A percentile compares a stretch with the other conserved stretches of the same genome.
Conservation (phyloP, 108 stramenopile species). For the Discostella pseudostelligera region DNA sequence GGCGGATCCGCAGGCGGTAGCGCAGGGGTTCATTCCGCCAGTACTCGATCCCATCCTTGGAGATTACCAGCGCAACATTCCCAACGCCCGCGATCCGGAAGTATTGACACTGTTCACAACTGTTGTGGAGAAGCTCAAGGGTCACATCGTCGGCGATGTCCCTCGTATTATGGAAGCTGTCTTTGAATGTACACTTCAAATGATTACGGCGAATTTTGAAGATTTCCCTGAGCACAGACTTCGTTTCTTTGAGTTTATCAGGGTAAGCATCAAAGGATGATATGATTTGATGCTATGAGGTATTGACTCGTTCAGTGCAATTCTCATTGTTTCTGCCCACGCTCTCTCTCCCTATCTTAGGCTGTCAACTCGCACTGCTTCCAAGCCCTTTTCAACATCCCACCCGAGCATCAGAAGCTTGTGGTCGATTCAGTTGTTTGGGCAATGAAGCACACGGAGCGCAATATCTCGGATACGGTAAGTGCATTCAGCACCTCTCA, state of each 20-base stretch:
- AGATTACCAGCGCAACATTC: conserved; percentile 93
- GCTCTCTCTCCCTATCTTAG: conserved; percentile 24
- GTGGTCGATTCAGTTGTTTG: conserved; percentile 98
- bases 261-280: conserved; percentile 36
- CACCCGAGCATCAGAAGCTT: conserved; percentile 95
- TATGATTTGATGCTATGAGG: neutral
- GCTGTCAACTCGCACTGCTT: conserved; percentile 93
- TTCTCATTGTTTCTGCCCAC: neutral
- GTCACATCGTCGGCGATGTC: conserved; percentile 82
- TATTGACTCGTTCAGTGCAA: neutral
- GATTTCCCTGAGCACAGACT: conserved; percentile 99
- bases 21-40: conserved; percentile 93
- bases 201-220: conserved; percentile 98
- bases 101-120: conserved; percentile 92
- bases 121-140: conserved; percentile 89
- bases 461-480: conserved; percentile 94
- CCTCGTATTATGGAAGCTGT: conserved; percentile 97
- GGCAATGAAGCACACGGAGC: conserved; percentile 99
- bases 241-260: conserved; percentile 94
- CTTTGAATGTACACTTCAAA: conserved; percentile 97
- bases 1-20: conserved; percentile 85
- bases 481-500: conserved; percentile 16
- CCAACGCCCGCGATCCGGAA: conserved; percentile 94
- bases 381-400: conserved; percentile 94
- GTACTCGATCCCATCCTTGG: conserved; percentile 95